A percentile compares a stretch with the other conserved stretches of the same genome.
Conservation (phyloP, 305 asterid genomes). For the Fraxinus floribunda region DNA sequence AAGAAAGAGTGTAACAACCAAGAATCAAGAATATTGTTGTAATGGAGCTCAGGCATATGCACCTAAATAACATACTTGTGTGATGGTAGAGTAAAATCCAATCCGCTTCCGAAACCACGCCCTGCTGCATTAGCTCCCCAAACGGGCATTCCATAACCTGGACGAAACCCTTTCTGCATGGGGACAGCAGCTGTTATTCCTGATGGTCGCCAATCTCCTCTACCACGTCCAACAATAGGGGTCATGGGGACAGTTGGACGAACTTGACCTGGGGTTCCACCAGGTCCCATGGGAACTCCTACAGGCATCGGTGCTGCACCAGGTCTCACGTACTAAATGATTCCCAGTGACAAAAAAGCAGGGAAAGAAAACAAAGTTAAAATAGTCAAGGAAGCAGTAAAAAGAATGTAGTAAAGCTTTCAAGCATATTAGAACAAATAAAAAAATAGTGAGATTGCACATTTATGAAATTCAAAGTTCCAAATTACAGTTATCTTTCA, state of each 20-base stretch:
- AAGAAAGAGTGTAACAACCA: background rate
- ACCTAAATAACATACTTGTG: conserved; percentile 70
- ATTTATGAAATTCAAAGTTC: conserved; percentile 7
- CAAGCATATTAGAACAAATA: background rate
- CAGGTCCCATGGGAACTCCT: conserved; percentile 52
- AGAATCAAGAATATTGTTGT: background rate
- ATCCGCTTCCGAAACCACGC: conserved; percentile 88
- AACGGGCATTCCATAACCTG: conserved; percentile 60
- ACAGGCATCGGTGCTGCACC: conserved; percentile 81
- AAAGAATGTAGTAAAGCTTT: conserved; percentile 13
- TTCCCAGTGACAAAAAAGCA: conserved; percentile 25
- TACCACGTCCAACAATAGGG: conserved; percentile 80
- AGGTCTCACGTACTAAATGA: conserved; percentile 92
- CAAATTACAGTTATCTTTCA: conserved; percentile 8
- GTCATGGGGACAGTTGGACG: conserved; percentile 68
- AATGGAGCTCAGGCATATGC: background rate
- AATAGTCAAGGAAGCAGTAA: conserved; percentile 12
- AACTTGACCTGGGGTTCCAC: conserved; percentile 70
- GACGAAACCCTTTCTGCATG: conserved; percentile 73
- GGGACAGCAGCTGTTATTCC: conserved; percentile 58
- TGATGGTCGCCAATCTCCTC: conserved; percentile 95
- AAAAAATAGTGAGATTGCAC: background rate
- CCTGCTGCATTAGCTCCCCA: conserved; percentile 81
- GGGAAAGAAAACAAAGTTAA: conserved; percentile 17
- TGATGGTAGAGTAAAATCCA: conserved; percentile 97